A percentile compares a stretch with the other conserved stretches of the same genome.
Conservation (phyloP, 306 rosid genomes). For the Alnus rubra region DNA sequence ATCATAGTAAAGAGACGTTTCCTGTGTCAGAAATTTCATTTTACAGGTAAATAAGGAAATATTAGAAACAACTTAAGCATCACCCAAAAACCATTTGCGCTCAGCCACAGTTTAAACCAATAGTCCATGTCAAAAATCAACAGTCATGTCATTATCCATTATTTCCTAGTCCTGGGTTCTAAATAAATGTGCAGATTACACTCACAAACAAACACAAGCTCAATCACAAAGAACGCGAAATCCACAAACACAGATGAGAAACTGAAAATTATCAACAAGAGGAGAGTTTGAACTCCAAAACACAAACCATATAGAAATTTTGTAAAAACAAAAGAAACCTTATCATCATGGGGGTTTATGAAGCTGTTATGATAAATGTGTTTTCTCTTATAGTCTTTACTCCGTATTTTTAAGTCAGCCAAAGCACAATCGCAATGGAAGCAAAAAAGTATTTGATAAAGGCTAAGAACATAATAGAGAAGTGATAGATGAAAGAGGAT, state of each 20-base stretch:
- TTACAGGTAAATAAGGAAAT: not conserved
- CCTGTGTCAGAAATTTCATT: conserved; percentile 38
- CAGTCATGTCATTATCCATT: not conserved
- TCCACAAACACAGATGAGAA: not conserved
- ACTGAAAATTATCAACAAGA: not conserved
- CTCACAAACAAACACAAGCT: not conserved
- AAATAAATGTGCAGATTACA: not conserved
- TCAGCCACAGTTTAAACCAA: not conserved
- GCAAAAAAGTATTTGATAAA: not conserved
- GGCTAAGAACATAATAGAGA: not conserved
- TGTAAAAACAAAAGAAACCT: not conserved
- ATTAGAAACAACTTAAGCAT: not conserved
- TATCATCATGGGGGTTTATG: not conserved
- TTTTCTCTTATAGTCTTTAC: not conserved
- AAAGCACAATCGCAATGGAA: not conserved
- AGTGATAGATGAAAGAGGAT: not conserved
- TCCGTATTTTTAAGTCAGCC: not conserved
- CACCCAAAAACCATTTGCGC: not conserved
- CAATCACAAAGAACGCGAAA: not conserved
- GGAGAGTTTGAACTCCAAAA: not conserved
- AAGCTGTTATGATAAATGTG: not conserved
- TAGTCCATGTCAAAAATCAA: not conserved
- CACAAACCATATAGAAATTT: not conserved
- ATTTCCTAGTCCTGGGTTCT: not conserved
- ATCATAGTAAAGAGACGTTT: conserved; percentile 61